Evolutionary conservation across 1,284 basidiomycete species (phyloP).

Genomic region (Ustilago sp.): DNA sequence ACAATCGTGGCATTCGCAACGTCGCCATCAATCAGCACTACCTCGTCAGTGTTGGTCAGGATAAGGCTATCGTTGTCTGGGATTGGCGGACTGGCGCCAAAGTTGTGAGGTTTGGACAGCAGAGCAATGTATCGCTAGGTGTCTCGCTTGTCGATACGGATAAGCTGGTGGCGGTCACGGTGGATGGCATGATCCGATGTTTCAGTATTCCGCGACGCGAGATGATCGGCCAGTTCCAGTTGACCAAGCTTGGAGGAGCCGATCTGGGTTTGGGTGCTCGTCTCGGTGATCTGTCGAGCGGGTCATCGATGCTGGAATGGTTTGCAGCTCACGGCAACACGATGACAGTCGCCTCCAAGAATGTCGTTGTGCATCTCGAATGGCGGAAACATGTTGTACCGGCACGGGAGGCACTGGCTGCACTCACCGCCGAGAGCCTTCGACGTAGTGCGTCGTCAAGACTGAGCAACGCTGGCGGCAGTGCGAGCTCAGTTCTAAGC

Average conservation of each 20-base stretch:
- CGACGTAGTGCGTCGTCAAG: conserved; percentile 40
- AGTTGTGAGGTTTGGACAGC: conserved; percentile 89
- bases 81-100: conserved; percentile 77
- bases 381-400: conserved; percentile 79
- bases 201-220: conserved; percentile 87
- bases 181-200: conserved; percentile 88
- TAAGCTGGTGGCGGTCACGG: conserved; percentile 85
- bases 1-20: conserved; percentile 77
- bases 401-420: conserved; percentile 17
- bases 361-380: conserved; percentile 84
- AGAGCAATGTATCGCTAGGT: conserved; percentile 89
- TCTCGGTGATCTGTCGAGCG: conserved; percentile 49
- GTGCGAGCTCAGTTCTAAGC: conserved; percentile 17
- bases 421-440: conserved; percentile 30
- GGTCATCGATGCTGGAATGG: conserved; percentile 71
- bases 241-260: conserved; percentile 79
- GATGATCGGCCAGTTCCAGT: conserved; percentile 90
- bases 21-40: conserved; percentile 86
- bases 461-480: conserved; percentile 23
- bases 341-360: conserved; percentile 91
- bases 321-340: conserved; percentile 89
- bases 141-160: conserved; percentile 80
- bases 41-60: conserved; percentile 87
- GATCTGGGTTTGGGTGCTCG: conserved; percentile 31
- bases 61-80: conserved; percentile 91